Evolutionary conservation across 352 stramenopile genomes (phyloP), one percentile per base, ranked within the genome.

Genomic region (Pythium insidiosum): DNA sequence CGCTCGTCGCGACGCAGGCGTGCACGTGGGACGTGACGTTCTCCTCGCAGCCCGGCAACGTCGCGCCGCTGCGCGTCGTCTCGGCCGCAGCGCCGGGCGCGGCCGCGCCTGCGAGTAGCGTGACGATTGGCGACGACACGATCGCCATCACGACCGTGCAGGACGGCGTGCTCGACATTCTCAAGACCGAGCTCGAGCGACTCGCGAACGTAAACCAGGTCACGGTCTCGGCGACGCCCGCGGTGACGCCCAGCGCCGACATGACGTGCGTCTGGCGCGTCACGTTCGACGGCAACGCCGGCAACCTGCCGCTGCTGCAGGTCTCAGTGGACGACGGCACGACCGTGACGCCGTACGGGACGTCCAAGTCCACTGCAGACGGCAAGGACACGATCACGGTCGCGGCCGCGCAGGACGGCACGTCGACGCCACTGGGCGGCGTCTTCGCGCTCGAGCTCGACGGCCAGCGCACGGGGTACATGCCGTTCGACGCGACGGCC

Each of bases 231-330:
- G 61, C 69, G 1, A 65, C 54, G 4, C 31, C 70, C 35, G 67
- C 47, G 12, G 18, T 52, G 15, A 55, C 59, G 19, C 61, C 67
- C 1, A 66, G 68, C n/a, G 43, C 70, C 10, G 50, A 66, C 9
- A 65, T 89, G 37, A 73, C 79, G 3, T 98, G 95, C 52, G 79
- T 67, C 2, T 98, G 91, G 88, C 61, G 70, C 38, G 67, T 98
- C 23, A 98, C 88, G 1, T 98, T 98, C 47, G 84, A 97, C 40
- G 89, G 76, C 7, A 98, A 98, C 48, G 88, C 92, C 3, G 93
- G 93, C 12, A 46, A 93, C 41, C 50, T 93, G 19, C 62, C 67
- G 4, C 43, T 80, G 11, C 63, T 93, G 47, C 50, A 62, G 15
- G 68, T 86, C 5, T 75, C 71, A 0, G 63, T 72, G 6, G 53